Evolutionary conservation across 495 filamentous ascomycete species (phyloP).

Genomic region (Xylaria flabelliformis): DNA sequence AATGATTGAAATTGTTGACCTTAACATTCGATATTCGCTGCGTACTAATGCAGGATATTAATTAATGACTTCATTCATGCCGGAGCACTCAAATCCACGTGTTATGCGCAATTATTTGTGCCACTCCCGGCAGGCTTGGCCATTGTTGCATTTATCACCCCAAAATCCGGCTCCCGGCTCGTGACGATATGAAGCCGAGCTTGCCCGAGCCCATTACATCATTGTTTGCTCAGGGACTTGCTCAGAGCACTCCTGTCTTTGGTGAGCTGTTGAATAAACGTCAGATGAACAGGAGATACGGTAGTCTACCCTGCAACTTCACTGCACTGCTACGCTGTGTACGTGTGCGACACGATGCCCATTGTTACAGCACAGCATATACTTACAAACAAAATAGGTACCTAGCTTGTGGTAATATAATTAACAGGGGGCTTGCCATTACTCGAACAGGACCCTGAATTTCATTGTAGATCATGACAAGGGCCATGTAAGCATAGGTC

Average conservation of each 20-base stretch:
- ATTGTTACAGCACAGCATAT: background rate
- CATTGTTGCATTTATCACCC: background rate
- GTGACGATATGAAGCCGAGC: background rate
- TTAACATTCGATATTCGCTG: background rate
- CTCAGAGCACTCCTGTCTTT: background rate
- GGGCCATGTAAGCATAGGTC: constrained; percentile 18
- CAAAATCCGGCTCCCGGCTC: background rate
- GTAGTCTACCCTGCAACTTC: background rate
- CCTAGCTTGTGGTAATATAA: background rate
- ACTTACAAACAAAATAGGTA: background rate
- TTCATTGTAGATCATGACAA: constrained; percentile 14
- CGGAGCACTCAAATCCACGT: background rate
- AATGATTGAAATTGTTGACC: background rate
- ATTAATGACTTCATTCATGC: constrained; percentile 3
- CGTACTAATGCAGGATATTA: background rate
- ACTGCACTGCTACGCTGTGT: background rate
- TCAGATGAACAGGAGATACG: constrained; percentile 6
- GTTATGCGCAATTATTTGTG: background rate
- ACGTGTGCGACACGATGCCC: background rate
- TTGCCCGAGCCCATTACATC: constrained; percentile 18
- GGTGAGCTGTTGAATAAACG: constrained; percentile 3
- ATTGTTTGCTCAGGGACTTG: constrained; percentile 4
- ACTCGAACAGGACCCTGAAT: constrained; percentile 15
- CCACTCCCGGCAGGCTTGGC: background rate
- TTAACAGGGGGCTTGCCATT: constrained; percentile 1